Evolutionary conservation across 352 stramenopile genomes (phyloP), one percentile per base, ranked within the genome.

Genomic region (Globisporangium acanthophoron): DNA sequence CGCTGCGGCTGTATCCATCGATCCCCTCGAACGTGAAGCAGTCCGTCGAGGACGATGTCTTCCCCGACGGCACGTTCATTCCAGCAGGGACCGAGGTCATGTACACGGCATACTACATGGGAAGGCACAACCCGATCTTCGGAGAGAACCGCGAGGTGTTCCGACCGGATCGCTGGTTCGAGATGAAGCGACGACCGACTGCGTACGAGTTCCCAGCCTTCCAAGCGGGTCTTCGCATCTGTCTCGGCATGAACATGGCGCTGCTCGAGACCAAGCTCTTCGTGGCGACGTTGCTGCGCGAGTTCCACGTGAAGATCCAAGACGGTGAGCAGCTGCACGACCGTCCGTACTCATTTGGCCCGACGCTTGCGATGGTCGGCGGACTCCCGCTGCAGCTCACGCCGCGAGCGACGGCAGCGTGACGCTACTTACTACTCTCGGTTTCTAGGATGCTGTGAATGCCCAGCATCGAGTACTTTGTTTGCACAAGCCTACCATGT

Each of bases 31-130:
- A 45, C 50, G 33, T 46, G 9, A 46, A 46, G n/a, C 29, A 13
- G 2, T 31, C 50, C 8, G 50, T 21, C 2, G 50, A 56, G 27
- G 12, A 47, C 35, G 50, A 56, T 24, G 18, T 21, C 3, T 16
- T 58, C 1, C 44, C 53, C 3, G 53, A 58, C 41, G 53, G 53
- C 11, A 92, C 84, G 11, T 87, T 87, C 47, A 75, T 95, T 0
- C 74, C 73, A 29, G 72, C 71, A n/a, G 84, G 84, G n/a, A 73
- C 70, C 4, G 73, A 81, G 13, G 40, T 90, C 16, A 70, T 81
- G 44, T 92, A 85, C 62, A 77, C 69, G 40, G 74, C 80, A 45
- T 95, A 76, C 64, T 78, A 62, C 40, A 93, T 93, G 50, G 50
- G 50, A 15, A 31, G 50, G 15, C 43, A 43, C 40, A 56, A 78